Percentiles rank a stretch among this genome's conserved stretches.
Conservation (phyloP, 345 rosid genomes). For the Linum trigynum region DNA sequence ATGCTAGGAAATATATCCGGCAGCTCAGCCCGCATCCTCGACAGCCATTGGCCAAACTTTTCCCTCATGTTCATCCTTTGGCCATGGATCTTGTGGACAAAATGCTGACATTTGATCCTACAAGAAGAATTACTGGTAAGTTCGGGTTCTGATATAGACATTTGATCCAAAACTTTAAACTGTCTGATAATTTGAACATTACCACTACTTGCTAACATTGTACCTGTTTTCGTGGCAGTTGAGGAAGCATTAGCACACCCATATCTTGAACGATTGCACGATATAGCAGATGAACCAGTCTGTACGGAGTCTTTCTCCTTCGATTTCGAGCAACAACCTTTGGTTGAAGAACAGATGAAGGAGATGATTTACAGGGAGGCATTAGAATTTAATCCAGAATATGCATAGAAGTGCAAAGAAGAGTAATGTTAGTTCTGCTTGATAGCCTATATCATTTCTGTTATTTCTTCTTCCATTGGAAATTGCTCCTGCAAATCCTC, state of each 20-base stretch:
- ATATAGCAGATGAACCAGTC: conserved; percentile 80
- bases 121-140: conserved; percentile 84
- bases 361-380: conserved; percentile 84
- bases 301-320: conserved; percentile 68
- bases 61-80: conserved; percentile 66
- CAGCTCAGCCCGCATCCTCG: conserved; percentile 69
- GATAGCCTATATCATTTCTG: neutral
- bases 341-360: conserved; percentile 88
- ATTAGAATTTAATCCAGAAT: conserved; percentile 57
- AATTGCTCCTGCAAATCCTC: neutral
- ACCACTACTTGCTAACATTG: neutral
- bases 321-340: conserved; percentile 71
- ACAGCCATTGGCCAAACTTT: conserved; percentile 47
- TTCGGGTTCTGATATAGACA: conserved; percentile 6
- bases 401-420: conserved; percentile 25
- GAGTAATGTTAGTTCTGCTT: neutral
- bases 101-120: conserved; percentile 93
- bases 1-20: conserved; percentile 67
- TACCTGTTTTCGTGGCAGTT: conserved; percentile 36
- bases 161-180: neutral
- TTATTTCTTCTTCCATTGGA: neutral
- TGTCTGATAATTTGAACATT: too few relatives aligned
- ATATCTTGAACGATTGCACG: conserved; percentile 73
- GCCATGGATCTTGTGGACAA: conserved; percentile 78
- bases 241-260: conserved; percentile 91